A percentile compares a stretch with the other conserved stretches of the same genome.
Evolutionary conservation across 441 rosid genomes (phyloP).

Genomic region (Flueggea neowawraea): DNA sequence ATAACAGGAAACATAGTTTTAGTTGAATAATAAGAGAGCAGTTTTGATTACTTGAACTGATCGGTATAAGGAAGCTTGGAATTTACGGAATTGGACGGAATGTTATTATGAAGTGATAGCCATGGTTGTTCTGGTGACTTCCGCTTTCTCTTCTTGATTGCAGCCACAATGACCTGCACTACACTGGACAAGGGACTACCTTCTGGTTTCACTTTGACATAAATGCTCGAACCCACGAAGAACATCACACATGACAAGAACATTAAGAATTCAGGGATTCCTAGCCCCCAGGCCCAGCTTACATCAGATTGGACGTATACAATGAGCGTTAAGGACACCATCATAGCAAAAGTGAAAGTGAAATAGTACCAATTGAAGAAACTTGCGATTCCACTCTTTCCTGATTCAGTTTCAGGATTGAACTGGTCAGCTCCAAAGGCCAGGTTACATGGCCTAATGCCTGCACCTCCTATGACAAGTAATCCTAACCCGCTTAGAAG

Average conservation of each 20-base stretch:
- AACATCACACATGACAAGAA: constrained; percentile 51
- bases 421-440: constrained; percentile 84
- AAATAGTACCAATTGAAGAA: constrained; percentile 80
- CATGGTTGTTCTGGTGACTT: constrained; percentile 33
- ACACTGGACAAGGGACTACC: constrained; percentile 56
- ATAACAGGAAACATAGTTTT: neutral
- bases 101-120: constrained; percentile 38
- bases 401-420: constrained; percentile 52
- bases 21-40: neutral
- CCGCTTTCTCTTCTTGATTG: constrained; percentile 47
- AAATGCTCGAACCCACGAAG: constrained; percentile 65
- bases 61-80: constrained; percentile 50
- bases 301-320: constrained; percentile 67
- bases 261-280: constrained; percentile 64
- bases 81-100: constrained; percentile 37
- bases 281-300: constrained; percentile 73
- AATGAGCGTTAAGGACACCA: constrained; percentile 53
- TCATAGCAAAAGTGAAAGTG: constrained; percentile 65
- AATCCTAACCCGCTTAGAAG: constrained; percentile 41
- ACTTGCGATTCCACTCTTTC: constrained; percentile 59
- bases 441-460: constrained; percentile 74
- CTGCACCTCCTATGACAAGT: constrained; percentile 61
- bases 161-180: constrained; percentile 45
- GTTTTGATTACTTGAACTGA: constrained; percentile 50
- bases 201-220: constrained; percentile 55